These are phyloP conservation scores for Apiospora marii DNA, from an alignment of 2,329 filamentous ascomycete genomes.

Conservation along the genomic window DNA sequence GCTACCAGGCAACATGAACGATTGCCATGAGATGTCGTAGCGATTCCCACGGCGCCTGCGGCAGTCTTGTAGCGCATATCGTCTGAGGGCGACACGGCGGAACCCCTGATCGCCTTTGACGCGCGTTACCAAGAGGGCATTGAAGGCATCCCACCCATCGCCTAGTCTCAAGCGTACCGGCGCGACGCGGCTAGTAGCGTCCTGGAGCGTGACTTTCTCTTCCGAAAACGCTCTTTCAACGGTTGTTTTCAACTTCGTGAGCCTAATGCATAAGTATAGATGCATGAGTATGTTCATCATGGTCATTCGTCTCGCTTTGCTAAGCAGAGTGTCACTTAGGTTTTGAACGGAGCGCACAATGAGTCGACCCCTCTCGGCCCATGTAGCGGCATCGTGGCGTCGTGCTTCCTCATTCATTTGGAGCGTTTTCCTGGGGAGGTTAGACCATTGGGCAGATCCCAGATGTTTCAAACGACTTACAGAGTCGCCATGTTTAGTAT, in stretches of 20 bases:
- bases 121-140: not conserved
- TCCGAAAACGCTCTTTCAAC: not conserved
- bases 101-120: not conserved
- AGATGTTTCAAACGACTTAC: too few species aligned
- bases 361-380: not conserved
- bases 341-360: not conserved
- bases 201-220: not conserved
- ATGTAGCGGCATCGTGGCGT: not conserved
- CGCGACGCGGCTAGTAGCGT: not conserved
- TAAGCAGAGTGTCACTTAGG: not conserved
- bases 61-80: slow-evolving; percentile 6
- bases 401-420: not conserved
- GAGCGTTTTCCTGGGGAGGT: not conserved
- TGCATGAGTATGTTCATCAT: not conserved
- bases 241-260: not conserved
- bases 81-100: not conserved
- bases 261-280: not conserved
- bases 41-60: not conserved
- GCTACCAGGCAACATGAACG: not conserved
- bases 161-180: not conserved
- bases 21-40: not conserved
- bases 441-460: not conserved
- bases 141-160: not conserved
- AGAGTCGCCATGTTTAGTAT: too few species aligned
- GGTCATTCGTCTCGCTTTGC: not conserved